A percentile compares a stretch with the other conserved stretches of the same genome.
Evolutionary conservation across 164 flowering plant genomes (phyloP).

Genomic region (Platanus orientalis): DNA sequence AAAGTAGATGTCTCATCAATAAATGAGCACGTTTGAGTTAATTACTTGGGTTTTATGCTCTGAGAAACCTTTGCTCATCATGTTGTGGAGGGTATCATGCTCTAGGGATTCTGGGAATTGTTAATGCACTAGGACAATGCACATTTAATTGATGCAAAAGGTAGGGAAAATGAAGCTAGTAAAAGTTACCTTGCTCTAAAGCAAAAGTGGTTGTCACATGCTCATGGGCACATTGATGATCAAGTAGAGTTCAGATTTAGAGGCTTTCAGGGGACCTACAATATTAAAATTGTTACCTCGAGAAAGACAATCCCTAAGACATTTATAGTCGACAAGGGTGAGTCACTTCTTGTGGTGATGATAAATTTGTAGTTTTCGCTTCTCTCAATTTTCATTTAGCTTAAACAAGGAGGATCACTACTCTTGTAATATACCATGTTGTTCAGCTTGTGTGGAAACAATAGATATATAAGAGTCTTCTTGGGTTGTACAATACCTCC

Average conservation of each 20-base stretch:
- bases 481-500: too few species aligned
- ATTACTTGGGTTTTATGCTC: constrained; percentile 92
- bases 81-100: constrained; percentile 79
- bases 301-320: constrained; percentile 44
- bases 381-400: not conserved
- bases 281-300: constrained; percentile 30
- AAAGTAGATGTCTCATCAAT: constrained; percentile 82
- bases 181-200: constrained; percentile 54
- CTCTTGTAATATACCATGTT: not conserved
- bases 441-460: not conserved
- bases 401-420: too few species aligned
- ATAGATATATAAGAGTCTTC: too few species aligned
- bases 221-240: constrained; percentile 56
- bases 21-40: constrained; percentile 80
- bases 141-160: constrained; percentile 86
- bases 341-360: constrained; percentile 45
- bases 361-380: constrained; percentile 40
- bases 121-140: constrained; percentile 81
- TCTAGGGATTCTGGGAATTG: constrained; percentile 99
- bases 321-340: constrained; percentile 69
- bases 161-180: constrained; percentile 79
- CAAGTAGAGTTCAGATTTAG: constrained; percentile 61
- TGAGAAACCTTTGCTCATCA: constrained; percentile 89
- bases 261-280: constrained; percentile 79
- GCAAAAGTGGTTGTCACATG: constrained; percentile 68